Evolutionary conservation across 1,284 basidiomycete genomes (phyloP).

Genomic region (Apiotrichum veenhuisii): DNA sequence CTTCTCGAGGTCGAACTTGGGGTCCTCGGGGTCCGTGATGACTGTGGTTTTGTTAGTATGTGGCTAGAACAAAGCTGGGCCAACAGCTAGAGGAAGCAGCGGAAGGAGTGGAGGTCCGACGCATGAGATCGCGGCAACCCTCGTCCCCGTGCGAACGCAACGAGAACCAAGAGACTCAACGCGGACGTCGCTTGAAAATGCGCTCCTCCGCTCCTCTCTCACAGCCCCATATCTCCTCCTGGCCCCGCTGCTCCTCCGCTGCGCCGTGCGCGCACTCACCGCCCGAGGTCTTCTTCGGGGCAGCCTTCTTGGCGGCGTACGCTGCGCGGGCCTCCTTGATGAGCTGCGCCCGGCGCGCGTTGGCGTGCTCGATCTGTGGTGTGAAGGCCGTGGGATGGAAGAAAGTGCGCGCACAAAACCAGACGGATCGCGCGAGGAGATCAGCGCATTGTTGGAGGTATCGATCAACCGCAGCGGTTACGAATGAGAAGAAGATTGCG

Average conservation of each 20-base stretch:
- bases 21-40: slow-evolving; percentile 88
- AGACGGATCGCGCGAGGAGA: no score
- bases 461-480: no score
- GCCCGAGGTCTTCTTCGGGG: slow-evolving; percentile 27
- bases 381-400: background rate
- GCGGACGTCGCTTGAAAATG: no score
- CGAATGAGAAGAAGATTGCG: no score
- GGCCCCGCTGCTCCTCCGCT: background rate
- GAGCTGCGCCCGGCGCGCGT: slow-evolving; percentile 63
- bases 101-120: no score
- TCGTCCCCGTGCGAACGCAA: no score
- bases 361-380: slow-evolving; percentile 22
- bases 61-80: slow-evolving; percentile 6
- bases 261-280: slow-evolving; percentile 14
- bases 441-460: no score
- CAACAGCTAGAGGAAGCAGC: slow-evolving; percentile 1
- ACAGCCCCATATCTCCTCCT: background rate
- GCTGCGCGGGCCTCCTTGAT: slow-evolving; percentile 85
- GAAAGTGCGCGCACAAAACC: background rate
- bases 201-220: no score
- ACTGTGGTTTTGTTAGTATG: slow-evolving; percentile 54
- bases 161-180: no score
- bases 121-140: no score
- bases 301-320: slow-evolving; percentile 72
- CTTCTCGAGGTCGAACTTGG: slow-evolving; percentile 95